phyloP scores from a whole-genome alignment of 2,329 filamentous ascomycete genomes.

The Cladophialophora chaetospira region DNA sequence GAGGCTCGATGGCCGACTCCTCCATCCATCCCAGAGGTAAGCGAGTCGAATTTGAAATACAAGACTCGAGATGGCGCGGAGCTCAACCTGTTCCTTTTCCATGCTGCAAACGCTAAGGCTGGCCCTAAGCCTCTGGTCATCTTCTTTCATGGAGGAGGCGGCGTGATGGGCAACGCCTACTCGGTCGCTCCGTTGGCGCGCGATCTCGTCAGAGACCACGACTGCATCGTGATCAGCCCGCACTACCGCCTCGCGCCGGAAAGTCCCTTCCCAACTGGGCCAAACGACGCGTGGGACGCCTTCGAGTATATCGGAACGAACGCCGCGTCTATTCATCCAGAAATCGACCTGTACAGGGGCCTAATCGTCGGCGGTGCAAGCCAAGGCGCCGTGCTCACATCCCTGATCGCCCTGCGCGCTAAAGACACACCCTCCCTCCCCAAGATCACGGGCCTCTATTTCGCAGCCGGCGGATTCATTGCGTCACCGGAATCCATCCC shows the following conservation, averaged over 20 bases:
- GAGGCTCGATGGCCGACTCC: constrained; percentile 4
- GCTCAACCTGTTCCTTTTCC: constrained; percentile 24
- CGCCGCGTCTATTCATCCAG: constrained; percentile 42
- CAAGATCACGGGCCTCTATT: constrained; percentile 49
- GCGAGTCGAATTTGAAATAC: constrained; percentile 16
- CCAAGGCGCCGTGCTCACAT: constrained; percentile 46
- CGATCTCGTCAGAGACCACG: constrained; percentile 24
- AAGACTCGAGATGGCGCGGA: constrained; percentile 30
- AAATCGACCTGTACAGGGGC: constrained; percentile 41
- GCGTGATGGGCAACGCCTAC: constrained; percentile 28
- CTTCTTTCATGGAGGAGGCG: constrained; percentile 33
- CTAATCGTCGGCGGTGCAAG: constrained; percentile 53
- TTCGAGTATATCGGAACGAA: constrained; percentile 44
- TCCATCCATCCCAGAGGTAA: constrained; percentile 4
- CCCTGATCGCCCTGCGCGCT: constrained; percentile 43
- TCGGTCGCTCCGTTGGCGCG: constrained; percentile 26
- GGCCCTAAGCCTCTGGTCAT: constrained; percentile 20
- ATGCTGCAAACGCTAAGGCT: constrained; percentile 11
- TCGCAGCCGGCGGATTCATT: constrained; percentile 36
- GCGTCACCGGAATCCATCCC: constrained; percentile 37
- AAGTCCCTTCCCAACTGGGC: constrained; percentile 47
- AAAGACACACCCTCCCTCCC: constrained; percentile 44
- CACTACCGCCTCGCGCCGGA: constrained; percentile 48
- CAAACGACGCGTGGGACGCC: constrained; percentile 50
- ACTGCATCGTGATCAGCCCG: constrained; percentile 30